Evolutionary conservation across 805 yeast genomes (phyloP).

Genomic region (Starmerella bombi): DNA sequence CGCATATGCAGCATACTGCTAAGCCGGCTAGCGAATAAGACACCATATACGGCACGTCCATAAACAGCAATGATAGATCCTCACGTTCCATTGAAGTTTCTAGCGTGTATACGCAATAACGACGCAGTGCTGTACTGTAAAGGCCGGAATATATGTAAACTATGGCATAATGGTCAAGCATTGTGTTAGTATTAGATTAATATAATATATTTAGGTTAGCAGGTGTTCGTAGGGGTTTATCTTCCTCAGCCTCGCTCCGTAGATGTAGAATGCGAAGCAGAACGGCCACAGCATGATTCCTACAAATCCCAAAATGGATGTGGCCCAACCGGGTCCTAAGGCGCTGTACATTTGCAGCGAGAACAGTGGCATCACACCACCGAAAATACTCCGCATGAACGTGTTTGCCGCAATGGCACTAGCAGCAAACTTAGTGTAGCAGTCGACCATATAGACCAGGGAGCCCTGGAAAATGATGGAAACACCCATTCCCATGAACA

Average conservation of each 20-base stretch:
- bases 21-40: too few relatives aligned
- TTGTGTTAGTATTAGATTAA: too few relatives aligned
- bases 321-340: slow-evolving; percentile 44
- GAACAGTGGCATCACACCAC: slow-evolving; percentile 52
- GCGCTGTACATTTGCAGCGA: slow-evolving; percentile 45
- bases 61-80: too few relatives aligned
- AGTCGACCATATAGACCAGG: slow-evolving; percentile 49
- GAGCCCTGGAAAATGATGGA: slow-evolving; percentile 48
- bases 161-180: too few relatives aligned
- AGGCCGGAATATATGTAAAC: too few relatives aligned
- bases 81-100: too few relatives aligned
- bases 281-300: slow-evolving; percentile 34
- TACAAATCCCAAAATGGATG: slow-evolving; percentile 37
- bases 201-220: slow-evolving; percentile 2
- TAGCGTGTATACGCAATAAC: too few relatives aligned
- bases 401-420: slow-evolving; percentile 51
- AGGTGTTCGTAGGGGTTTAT: slow-evolving; percentile 17
- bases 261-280: slow-evolving; percentile 42
- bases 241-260: slow-evolving; percentile 30
- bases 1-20: too few relatives aligned
- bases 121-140: too few relatives aligned
- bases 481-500: slow-evolving; percentile 40
- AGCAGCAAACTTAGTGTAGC: slow-evolving; percentile 46
- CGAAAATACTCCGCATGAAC: slow-evolving; percentile 43
- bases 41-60: too few relatives aligned